A percentile compares a stretch with the other conserved stretches of the same genome.
phyloP scores from a whole-genome alignment of 768 basidiomycete species.

The Steccherinum ochraceum region DNA sequence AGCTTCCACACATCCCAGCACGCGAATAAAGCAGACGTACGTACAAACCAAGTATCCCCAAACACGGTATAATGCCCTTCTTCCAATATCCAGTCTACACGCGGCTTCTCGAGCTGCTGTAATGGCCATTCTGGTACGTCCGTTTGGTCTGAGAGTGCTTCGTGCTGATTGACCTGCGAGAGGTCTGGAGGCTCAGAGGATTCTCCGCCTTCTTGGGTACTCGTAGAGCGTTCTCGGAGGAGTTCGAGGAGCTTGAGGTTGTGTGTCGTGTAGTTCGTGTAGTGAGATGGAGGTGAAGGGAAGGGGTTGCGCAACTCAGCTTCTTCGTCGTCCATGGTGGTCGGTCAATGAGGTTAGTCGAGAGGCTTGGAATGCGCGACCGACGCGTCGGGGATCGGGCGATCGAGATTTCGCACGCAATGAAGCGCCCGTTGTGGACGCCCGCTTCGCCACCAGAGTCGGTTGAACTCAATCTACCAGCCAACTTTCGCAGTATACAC shows the following conservation, averaged over 20 bases:
- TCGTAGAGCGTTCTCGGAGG: conserved; percentile 54
- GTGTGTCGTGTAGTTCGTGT: conserved; percentile 66
- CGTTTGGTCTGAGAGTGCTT: conserved; percentile 59
- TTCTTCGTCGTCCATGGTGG: conserved; percentile 61
- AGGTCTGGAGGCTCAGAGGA: too few species aligned
- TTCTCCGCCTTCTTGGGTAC: conserved; percentile 29
- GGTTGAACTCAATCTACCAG: too few species aligned
- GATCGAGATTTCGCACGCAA: too few species aligned
- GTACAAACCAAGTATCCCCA: conserved; percentile 88
- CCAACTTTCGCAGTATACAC: too few species aligned
- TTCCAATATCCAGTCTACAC: conserved; percentile 87
- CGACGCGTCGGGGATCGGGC: too few species aligned
- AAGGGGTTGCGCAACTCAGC: conserved; percentile 81
- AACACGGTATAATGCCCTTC: conserved; percentile 78
- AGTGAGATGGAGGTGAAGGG: conserved; percentile 84
- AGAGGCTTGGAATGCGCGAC: too few species aligned
- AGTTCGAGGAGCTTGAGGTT: conserved; percentile 66
- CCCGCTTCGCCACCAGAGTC: too few species aligned
- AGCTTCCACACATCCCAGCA: too few species aligned
- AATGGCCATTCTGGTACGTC: conserved; percentile 79
- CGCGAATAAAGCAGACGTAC: conserved; percentile 25
- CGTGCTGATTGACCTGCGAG: conserved; percentile 45
- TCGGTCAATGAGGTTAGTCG: too few species aligned
- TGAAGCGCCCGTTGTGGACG: too few species aligned
- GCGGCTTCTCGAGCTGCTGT: conserved; percentile 72